Evolutionary conservation across 2,329 filamentous ascomycete genomes (phyloP).

Genomic region (Colletotrichum cuscutae): DNA sequence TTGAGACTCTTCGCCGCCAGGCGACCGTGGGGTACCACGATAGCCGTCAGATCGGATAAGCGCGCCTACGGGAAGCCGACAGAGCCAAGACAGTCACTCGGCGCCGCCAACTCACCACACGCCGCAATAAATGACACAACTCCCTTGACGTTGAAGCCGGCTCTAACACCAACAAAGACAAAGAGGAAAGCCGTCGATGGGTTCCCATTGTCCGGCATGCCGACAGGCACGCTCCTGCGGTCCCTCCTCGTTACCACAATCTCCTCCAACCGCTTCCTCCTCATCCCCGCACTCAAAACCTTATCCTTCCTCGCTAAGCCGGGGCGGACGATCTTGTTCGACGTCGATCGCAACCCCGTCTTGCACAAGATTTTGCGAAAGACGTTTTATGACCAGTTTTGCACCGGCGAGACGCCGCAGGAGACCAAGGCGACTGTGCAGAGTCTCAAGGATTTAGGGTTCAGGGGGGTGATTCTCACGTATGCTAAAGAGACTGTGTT

Average conservation of each 20-base stretch:
- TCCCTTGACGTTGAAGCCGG: background rate
- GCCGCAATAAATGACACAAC: constrained; percentile 5
- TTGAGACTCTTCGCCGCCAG: constrained; percentile 14
- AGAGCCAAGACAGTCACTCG: constrained; percentile 17
- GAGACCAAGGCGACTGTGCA: constrained; percentile 57
- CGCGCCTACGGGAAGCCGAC: constrained; percentile 31
- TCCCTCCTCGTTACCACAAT: constrained; percentile 56
- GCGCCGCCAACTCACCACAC: constrained; percentile 18
- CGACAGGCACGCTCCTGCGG: constrained; percentile 48
- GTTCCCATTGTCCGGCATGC: constrained; percentile 42
- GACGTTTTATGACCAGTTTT: constrained; percentile 67
- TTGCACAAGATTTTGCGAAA: constrained; percentile 58
- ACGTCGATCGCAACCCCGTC: constrained; percentile 61
- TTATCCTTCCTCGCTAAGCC: constrained; percentile 52
- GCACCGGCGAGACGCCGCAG: constrained; percentile 58
- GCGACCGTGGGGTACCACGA: constrained; percentile 17
- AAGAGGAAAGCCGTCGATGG: constrained; percentile 8
- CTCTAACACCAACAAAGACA: background rate
- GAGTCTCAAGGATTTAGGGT: constrained; percentile 59
- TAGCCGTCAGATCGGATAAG: constrained; percentile 2
- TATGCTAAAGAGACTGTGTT: constrained; percentile 59
- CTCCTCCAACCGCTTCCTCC: constrained; percentile 55
- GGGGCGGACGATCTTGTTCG: constrained; percentile 44
- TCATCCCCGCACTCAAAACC: constrained; percentile 48
- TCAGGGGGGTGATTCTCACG: constrained; percentile 66